Base-by-base conservation (phyloP, 2,329 filamentous ascomycete species). In the Alternaria brassicae region DNA sequence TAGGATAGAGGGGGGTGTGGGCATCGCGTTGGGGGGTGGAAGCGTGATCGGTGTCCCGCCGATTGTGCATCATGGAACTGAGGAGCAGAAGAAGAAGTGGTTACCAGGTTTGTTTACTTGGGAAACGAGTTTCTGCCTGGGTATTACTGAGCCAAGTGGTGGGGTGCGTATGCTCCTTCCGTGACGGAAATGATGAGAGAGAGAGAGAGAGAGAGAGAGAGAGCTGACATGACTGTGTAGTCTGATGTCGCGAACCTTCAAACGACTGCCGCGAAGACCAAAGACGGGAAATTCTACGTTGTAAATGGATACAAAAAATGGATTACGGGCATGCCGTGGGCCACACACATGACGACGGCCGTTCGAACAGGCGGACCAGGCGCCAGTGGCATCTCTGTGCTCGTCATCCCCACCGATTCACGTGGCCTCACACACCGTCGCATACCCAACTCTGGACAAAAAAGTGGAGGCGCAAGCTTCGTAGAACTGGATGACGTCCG, bases 231-330 rank as follows among this genome's bases (percentile, higher is more conserved):
- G 21, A 19, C 2, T 32, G 4, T 8, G 25, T 32, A 75, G 69
- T 89, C 86, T 1, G 88, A 91, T 68, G 87, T 91, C 3, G 87
- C 86, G 1, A 85, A 84, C 62, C 83, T 91, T 42, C 80, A 81
- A 51, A 89, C 88, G 3, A 89, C 85, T 0, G 88, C 88, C 0
- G 84, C 84, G 67, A 92, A 92, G 81, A 92, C 89, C 0, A 79
- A 87, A 1, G 90, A 93, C 72, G 91, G 91, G 45, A 88, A 89
- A 75, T 84, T 89, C 78, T 90, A 89, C 66, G 69, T 88, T 34
- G 86, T 90, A n/a, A 89, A 88, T 56, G 88, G 88, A 0, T 82
- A 83, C 50, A 90, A 90, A 80, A 89, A 89, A 72, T 89, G 87
- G 86, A 89, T 90, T 64, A 89, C 88, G 1, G 86, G 86, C 45